phyloP scores from a whole-genome alignment of 2,329 filamentous ascomycete species.

The Curvularia lunata region DNA sequence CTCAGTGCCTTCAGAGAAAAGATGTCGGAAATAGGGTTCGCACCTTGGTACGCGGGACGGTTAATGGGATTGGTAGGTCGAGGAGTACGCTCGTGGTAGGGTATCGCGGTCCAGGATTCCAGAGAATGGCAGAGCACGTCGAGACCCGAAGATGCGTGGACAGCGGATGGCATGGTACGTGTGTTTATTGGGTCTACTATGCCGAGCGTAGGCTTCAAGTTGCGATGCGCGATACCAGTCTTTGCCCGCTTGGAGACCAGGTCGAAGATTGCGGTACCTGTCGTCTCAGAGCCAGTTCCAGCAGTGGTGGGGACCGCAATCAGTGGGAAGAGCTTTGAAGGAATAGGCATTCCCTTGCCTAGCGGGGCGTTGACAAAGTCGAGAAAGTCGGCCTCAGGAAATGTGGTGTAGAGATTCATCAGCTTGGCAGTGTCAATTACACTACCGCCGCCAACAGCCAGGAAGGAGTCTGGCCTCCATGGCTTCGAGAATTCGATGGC shows the following conservation, averaged over 20 bases:
- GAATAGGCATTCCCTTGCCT: constrained; percentile 80
- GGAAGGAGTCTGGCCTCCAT: constrained; percentile 82
- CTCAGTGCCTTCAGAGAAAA: constrained; percentile 88
- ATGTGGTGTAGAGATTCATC: constrained; percentile 95
- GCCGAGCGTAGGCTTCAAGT: constrained; percentile 92
- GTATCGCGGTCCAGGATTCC: constrained; percentile 97
- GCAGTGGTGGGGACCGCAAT: constrained; percentile 86
- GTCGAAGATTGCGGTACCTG: constrained; percentile 97
- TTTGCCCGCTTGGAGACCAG: constrained; percentile 88
- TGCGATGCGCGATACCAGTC: constrained; percentile 93
- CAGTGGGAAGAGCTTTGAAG: constrained; percentile 72
- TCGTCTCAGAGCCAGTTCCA: constrained; percentile 91
- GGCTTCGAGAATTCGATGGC: constrained; percentile 87
- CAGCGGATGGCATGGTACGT: constrained; percentile 90
- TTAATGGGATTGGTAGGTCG: constrained; percentile 88
- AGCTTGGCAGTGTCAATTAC: constrained; percentile 98
- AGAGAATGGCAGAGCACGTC: constrained; percentile 95
- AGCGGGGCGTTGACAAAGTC: constrained; percentile 98
- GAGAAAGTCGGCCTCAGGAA: constrained; percentile 90
- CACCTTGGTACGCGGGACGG: constrained; percentile 92
- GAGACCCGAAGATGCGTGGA: constrained; percentile 88
- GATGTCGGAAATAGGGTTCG: constrained; percentile 96
- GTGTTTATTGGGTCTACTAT: constrained; percentile 90
- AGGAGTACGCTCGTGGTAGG: constrained; percentile 83
- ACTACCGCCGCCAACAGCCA: constrained; percentile 89